Percentiles rank a stretch among this genome's conserved stretches.
These are phyloP conservation scores for Elsinoe ampelina DNA, from an alignment of 2,329 filamentous ascomycete genomes.

Conservation along the genomic window DNA sequence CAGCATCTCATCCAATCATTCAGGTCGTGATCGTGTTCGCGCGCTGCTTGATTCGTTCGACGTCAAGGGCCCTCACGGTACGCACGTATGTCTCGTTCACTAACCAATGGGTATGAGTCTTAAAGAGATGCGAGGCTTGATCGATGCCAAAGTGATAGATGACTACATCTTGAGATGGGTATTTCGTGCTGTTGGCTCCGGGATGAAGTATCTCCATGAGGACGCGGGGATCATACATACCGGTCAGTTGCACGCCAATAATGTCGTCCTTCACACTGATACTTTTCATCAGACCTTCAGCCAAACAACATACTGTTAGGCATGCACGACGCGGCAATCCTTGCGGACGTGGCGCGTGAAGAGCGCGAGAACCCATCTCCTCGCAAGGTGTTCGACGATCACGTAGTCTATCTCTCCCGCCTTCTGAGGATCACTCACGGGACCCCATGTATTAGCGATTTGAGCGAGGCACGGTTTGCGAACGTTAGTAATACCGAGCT, in stretches of 20 bases:
- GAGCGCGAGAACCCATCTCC: slow-evolving; percentile 27
- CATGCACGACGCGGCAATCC: slow-evolving; percentile 25
- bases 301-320: slow-evolving; percentile 32
- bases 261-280: too few relatives aligned
- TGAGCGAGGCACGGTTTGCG: slow-evolving; percentile 32
- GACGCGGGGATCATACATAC: slow-evolving; percentile 24
- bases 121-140: slow-evolving; percentile 27
- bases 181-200: slow-evolving; percentile 22
- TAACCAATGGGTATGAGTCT: slow-evolving; percentile 33
- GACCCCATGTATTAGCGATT: slow-evolving; percentile 27
- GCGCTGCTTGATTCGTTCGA: slow-evolving; percentile 30
- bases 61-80: slow-evolving; percentile 24
- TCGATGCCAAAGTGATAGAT: slow-evolving; percentile 11
- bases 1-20: slow-evolving; percentile 20
- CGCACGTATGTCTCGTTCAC: slow-evolving; percentile 30
- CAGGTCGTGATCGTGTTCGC: slow-evolving; percentile 26
- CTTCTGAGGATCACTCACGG: slow-evolving; percentile 28
- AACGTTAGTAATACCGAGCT: slow-evolving; percentile 23
- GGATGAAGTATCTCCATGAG: slow-evolving; percentile 23
- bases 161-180: slow-evolving; percentile 15
- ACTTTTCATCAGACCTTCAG: slow-evolving; percentile 26
- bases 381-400: slow-evolving; percentile 24
- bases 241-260: slow-evolving; percentile 15
- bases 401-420: slow-evolving; percentile 27
- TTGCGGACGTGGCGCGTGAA: slow-evolving; percentile 25